phyloP scores from a whole-genome alignment of 202 grass and related monocot genomes.

The Cymbopogon flexuosus region DNA sequence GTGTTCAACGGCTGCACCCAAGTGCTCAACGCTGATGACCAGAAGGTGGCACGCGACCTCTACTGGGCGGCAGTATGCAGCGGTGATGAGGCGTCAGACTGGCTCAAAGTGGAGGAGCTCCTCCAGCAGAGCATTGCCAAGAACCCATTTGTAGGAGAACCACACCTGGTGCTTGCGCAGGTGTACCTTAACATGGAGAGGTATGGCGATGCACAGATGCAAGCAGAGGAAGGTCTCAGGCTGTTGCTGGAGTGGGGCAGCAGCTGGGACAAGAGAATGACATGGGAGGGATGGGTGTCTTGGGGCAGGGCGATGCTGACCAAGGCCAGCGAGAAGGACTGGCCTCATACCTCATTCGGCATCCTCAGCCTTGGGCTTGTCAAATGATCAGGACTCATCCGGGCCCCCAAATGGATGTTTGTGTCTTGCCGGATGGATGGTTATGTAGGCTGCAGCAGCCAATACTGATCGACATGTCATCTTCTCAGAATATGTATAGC shows the following conservation, averaged over 20 bases:
- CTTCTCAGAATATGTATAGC: neutral
- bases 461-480: neutral
- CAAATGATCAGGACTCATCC: constrained; percentile 23
- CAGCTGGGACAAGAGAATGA: constrained; percentile 93
- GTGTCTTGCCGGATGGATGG: neutral
- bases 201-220: constrained; percentile 48
- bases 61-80: constrained; percentile 70
- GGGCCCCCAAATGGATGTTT: neutral
- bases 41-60: constrained; percentile 49
- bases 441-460: neutral
- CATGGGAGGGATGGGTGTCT: constrained; percentile 84
- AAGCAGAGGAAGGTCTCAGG: constrained; percentile 51
- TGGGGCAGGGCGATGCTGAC: constrained; percentile 67
- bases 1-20: constrained; percentile 66
- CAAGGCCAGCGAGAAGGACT: constrained; percentile 57
- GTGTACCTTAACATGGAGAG: constrained; percentile 56
- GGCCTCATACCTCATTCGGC: constrained; percentile 64
- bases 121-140: constrained; percentile 47
- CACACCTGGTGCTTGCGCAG: constrained; percentile 57
- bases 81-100: neutral
- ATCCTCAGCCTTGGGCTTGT: constrained; percentile 70
- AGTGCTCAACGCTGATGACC: constrained; percentile 46
- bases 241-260: constrained; percentile 81
- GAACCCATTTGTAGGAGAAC: constrained; percentile 78
- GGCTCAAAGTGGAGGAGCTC: constrained; percentile 43